Conservation (phyloP, 306 rosid species). For the Castanea sativa region DNA sequence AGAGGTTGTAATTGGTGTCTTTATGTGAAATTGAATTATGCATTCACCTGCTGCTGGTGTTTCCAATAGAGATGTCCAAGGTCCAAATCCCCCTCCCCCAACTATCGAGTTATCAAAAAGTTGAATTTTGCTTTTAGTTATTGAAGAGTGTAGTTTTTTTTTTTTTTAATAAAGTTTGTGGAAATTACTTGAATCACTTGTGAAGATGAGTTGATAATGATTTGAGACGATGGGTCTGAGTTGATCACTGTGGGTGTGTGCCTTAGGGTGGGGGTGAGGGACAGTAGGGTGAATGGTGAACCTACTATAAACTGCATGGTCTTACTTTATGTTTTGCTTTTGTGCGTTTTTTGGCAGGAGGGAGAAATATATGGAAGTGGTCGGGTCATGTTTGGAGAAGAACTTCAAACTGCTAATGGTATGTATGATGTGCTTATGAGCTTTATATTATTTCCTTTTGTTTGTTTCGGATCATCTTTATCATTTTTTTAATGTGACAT, state of each 20-base stretch:
- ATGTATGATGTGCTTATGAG: slow-evolving; percentile 11
- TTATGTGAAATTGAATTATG: neutral
- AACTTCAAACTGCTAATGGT: slow-evolving; percentile 58
- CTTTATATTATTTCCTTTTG: neutral
- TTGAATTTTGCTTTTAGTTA: neutral
- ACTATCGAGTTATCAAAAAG: neutral
- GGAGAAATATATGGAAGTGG: slow-evolving; percentile 64
- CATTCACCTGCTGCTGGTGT: neutral
- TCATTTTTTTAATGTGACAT: neutral
- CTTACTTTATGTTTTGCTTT: neutral
- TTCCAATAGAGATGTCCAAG: too few species aligned
- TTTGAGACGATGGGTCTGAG: neutral
- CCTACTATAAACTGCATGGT: too few species aligned
- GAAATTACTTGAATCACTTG: neutral
- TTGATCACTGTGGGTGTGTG: too few species aligned
- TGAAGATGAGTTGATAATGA: neutral
- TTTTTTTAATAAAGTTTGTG: neutral
- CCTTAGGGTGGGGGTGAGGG: too few species aligned
- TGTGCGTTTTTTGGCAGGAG: slow-evolving; percentile 50
- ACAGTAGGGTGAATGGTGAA: too few species aligned
- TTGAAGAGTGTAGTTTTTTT: neutral
- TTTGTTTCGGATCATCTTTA: neutral
- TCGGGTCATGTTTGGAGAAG: slow-evolving; percentile 44
- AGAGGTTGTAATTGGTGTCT: neutral
- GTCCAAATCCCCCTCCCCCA: too few species aligned